Conservation (phyloP, 2,329 filamentous ascomycete genomes). For the Exophiala viscosa region DNA sequence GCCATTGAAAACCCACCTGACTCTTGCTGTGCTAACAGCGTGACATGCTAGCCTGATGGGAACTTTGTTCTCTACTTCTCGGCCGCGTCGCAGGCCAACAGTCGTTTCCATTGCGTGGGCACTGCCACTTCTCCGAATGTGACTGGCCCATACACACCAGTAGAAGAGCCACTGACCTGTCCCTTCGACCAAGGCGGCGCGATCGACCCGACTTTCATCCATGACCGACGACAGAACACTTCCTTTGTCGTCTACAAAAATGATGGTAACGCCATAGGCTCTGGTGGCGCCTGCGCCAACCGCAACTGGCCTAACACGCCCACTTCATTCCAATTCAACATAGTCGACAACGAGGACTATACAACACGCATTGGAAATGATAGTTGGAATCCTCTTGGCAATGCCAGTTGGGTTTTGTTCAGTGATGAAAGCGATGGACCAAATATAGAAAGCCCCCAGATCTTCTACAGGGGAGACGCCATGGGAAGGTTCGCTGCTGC, state of each 20-base stretch:
- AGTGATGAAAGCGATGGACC: conserved; percentile 4
- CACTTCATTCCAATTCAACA: conserved; percentile 10
- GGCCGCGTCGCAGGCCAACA: conserved; percentile 34
- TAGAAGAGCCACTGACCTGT: conserved; percentile 45
- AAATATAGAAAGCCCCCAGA: conserved; percentile 10
- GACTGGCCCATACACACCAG: conserved; percentile 49
- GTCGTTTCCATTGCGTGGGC: conserved; percentile 53
- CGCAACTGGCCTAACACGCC: conserved; percentile 34
- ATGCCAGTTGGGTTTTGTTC: conserved; percentile 5
- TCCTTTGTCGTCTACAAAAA: conserved; percentile 54
- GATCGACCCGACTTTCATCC: conserved; percentile 56
- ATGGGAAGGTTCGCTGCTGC: too few relatives aligned
- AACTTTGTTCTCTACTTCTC: conserved; percentile 57
- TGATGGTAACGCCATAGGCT: conserved; percentile 53
- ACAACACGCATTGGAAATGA: conserved; percentile 5
- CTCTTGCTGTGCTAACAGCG: not conserved
- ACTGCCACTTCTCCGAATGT: conserved; percentile 46
- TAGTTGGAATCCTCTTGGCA: not conserved
- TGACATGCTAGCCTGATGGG: conserved; percentile 30
- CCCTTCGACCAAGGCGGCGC: conserved; percentile 51
- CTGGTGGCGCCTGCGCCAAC: conserved; percentile 34
- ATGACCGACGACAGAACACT: conserved; percentile 40
- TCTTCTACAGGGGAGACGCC: conserved; percentile 4
- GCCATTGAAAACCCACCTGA: too few relatives aligned
- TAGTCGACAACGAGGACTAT: conserved; percentile 4